Percentiles rank a stretch among this genome's conserved stretches.
phyloP scores from a whole-genome alignment of 257 asterid species.

The Mentha longifolia region DNA sequence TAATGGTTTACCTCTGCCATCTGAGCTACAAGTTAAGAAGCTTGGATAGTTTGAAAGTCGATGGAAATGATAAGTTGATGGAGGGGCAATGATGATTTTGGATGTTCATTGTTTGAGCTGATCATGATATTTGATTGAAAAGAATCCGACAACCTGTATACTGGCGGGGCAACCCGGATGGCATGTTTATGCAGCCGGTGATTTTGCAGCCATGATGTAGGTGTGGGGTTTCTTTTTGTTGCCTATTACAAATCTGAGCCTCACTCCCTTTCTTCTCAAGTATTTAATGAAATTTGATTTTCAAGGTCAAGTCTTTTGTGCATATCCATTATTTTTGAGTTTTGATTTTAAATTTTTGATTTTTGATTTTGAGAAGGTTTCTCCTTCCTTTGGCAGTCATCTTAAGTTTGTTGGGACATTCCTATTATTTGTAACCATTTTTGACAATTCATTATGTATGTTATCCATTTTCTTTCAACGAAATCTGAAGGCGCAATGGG shows the following conservation, averaged over 20 bases:
- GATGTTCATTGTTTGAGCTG: background rate
- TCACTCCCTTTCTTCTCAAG: background rate
- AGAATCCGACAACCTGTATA: conserved; percentile 1
- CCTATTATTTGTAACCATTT: too few species aligned
- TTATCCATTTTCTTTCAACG: too few species aligned
- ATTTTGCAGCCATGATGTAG: conserved; percentile 27
- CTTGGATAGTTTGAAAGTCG: background rate
- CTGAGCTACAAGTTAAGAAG: background rate
- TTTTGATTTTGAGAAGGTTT: too few species aligned
- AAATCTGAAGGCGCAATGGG: too few species aligned
- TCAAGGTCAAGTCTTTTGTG: too few species aligned
- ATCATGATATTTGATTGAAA: background rate
- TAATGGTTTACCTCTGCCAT: background rate
- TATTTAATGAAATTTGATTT: background rate
- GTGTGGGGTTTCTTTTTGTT: background rate
- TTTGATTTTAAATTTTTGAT: too few species aligned
- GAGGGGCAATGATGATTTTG: conserved; percentile 22
- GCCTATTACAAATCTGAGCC: conserved; percentile 24
- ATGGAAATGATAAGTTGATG: background rate
- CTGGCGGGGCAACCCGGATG: conserved; percentile 27
- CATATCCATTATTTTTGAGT: too few species aligned
- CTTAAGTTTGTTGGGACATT: too few species aligned
- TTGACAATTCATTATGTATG: too few species aligned
- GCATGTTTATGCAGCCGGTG: conserved; percentile 7
- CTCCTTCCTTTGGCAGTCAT: too few species aligned